Percentiles rank a stretch among this genome's conserved stretches.
Conservation (phyloP, 1,139 yeast genomes). For the Blastobotrys serpentis region DNA sequence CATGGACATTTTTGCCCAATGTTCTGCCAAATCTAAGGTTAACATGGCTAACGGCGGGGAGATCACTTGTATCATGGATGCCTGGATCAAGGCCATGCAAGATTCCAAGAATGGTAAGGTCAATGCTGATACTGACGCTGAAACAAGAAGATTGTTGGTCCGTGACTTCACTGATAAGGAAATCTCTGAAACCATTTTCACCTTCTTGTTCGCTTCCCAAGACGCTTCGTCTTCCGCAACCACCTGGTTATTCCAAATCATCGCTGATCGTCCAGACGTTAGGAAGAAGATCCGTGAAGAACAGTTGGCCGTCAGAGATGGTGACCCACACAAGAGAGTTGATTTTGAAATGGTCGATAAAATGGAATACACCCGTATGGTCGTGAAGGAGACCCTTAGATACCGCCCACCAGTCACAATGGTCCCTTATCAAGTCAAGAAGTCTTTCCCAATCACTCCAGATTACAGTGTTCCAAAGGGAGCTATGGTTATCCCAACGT, state of each 20-base stretch:
- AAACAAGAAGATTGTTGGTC: slow-evolving; percentile 56
- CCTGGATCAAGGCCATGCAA: slow-evolving; percentile 86
- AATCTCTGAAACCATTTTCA: slow-evolving; percentile 93
- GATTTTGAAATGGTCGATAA: slow-evolving; percentile 71
- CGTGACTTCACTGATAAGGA: slow-evolving; percentile 88
- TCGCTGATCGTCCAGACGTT: slow-evolving; percentile 93
- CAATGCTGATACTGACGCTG: slow-evolving; percentile 41
- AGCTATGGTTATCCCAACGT: slow-evolving; percentile 91
- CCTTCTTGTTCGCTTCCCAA: slow-evolving; percentile 94
- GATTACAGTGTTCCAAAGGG: slow-evolving; percentile 94
- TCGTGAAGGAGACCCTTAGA: slow-evolving; percentile 87
- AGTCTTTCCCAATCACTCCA: slow-evolving; percentile 77
- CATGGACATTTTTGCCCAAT: slow-evolving; percentile 82
- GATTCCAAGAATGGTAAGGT: slow-evolving; percentile 59
- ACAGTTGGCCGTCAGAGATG: slow-evolving; percentile 77
- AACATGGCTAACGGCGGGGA: slow-evolving; percentile 75
- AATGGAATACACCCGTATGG: slow-evolving; percentile 86
- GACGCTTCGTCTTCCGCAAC: slow-evolving; percentile 98
- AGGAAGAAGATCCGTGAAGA: slow-evolving; percentile 83
- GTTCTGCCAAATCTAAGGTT: slow-evolving; percentile 83
- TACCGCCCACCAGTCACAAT: slow-evolving; percentile 96
- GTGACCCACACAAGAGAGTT: slow-evolving; percentile 63
- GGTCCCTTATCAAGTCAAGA: slow-evolving; percentile 95
- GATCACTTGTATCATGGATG: slow-evolving; percentile 89
- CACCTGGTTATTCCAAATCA: slow-evolving; percentile 96